Evolutionary conservation across 2,329 filamentous ascomycete species (phyloP).

Genomic region (Calonectria naviculata): DNA sequence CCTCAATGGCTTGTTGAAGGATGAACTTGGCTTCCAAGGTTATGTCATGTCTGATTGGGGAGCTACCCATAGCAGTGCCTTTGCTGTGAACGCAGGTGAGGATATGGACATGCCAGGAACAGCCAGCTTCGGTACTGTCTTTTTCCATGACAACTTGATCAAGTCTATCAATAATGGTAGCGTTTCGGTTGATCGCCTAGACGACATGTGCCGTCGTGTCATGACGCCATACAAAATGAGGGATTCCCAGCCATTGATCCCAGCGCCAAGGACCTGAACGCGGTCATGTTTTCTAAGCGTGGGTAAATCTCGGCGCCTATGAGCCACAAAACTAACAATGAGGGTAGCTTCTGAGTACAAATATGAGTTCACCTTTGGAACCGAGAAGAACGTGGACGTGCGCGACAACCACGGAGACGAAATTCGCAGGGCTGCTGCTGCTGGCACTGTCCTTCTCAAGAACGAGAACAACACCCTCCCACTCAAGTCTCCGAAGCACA

Average conservation of each 20-base stretch:
- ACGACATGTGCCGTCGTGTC: not conserved
- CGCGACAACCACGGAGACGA: constrained; percentile 65
- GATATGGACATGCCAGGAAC: constrained; percentile 62
- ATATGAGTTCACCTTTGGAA: constrained; percentile 23
- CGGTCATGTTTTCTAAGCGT: not conserved
- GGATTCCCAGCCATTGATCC: constrained; percentile 54
- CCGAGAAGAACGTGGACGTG: constrained; percentile 39
- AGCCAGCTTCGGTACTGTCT: not conserved
- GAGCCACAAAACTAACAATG: not conserved
- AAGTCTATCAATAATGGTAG: not conserved
- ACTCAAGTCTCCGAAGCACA: constrained; percentile 62
- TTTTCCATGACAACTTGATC: not conserved
- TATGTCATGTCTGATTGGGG: constrained; percentile 56
- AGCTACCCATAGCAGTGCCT: constrained; percentile 52
- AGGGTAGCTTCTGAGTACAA: constrained; percentile 41
- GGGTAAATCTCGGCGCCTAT: not conserved
- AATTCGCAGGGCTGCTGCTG: constrained; percentile 61
- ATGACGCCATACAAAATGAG: constrained; percentile 49
- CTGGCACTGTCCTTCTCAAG: constrained; percentile 77
- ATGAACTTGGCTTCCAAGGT: constrained; percentile 61
- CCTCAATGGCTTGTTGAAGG: constrained; percentile 60
- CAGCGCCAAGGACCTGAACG: not conserved
- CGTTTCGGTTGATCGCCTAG: not conserved
- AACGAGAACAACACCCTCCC: constrained; percentile 71
- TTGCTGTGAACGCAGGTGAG: constrained; percentile 55